Base-by-base conservation (phyloP, 2,329 filamentous ascomycete species). In the Claviceps pazoutovae region DNA sequence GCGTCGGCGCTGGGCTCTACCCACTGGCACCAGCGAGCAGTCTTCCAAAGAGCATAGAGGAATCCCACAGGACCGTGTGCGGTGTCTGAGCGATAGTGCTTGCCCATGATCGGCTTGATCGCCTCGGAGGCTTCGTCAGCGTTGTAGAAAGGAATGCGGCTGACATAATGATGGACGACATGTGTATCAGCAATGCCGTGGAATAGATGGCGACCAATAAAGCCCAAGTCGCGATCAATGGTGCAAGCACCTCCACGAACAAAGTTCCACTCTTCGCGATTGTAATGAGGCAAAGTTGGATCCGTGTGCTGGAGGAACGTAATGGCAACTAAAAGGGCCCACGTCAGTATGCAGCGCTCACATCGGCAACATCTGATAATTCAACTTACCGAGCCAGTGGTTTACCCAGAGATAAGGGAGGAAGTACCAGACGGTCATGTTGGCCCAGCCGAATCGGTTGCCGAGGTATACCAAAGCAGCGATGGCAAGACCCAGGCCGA, bases 151-250 rank as follows among this genome's bases (percentile, higher is more conserved):
- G 91, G 91, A 59, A 97, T 97, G 64, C 82, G 88, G 71, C 86
- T 91, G 67, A 97, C 82, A 71, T 95, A 97, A 79, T 97, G 91
- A 77, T 97, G 91, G 55, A 95, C 85, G 55, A 97, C 91, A 72
- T 97, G 91, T 47, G 91, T 96, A 77, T 96, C 91, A 68, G 96
- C 84, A 70, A 96, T 96, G 63, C 90, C 91, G 77, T 96, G 91
- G 68, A 96, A 76, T 55, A 97, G 78, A 60, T 85, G 78, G 61
- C 89, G 88, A 54, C 91, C 91, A 64, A 97, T 84, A 76, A 96
- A 96, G 56, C 91, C 91, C 64, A 96, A 95, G 69, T 97, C 91
- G 62, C 91, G 90, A 66, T 97, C 91, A 62, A 97, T 95, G 56
- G 91, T 97, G 53, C 91, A 90, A 53, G 89, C 90, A 53, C 91